Evolutionary conservation across 495 filamentous ascomycete genomes (phyloP), one percentile per base, ranked within the genome.

Genomic region (Aspergillus incahuasiensis): DNA sequence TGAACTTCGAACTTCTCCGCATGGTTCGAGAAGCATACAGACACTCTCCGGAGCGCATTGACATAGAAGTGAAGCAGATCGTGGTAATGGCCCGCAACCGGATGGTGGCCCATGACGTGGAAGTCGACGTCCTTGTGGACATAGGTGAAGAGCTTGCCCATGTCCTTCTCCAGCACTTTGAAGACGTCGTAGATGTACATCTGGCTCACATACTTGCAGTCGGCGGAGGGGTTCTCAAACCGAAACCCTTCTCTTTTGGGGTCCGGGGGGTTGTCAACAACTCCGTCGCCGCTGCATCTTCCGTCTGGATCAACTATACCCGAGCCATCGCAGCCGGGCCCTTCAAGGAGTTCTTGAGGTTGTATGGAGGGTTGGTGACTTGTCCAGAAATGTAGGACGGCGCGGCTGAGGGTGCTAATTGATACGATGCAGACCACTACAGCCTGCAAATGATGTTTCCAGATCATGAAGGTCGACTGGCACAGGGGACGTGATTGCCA

Each of bases 51-150:
- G 18, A 74, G 35, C 5, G 69, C 70, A 38, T 73, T 73, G 18
- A 73, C 68, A 22, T 71, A 71, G 50, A 73, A 71, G 56, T 73
- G 68, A 46, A 73, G 47, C 48, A 73, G 55, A 30, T 73, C 70
- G 15, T 63, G 43, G 22, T 73, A 73, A 41, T 55, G 63, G 0
- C 70, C 70, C 9, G 70, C 70, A 21, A 69, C 63, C 7, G 70
- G 68, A 40, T 71, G 70, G 44, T 73, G 65, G 20, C 68, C 70
- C 16, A 73, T 61, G 3, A 73, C 68, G 7, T 67, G 66, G 52
- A 71, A 71, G 40, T 44, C 61, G 32, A 71, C 68, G 39, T 73
- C 55, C 49, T 68, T 73, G 53, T 73, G 63, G 55, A 70, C 68
- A 43, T 70, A 47, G 16, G 63, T 70, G 45, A 71, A 71, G 8